A percentile compares a stretch with the other conserved stretches of the same genome.
Conservation (phyloP, 208 protist genomes). For the Wallacemonas rigidus region DNA sequence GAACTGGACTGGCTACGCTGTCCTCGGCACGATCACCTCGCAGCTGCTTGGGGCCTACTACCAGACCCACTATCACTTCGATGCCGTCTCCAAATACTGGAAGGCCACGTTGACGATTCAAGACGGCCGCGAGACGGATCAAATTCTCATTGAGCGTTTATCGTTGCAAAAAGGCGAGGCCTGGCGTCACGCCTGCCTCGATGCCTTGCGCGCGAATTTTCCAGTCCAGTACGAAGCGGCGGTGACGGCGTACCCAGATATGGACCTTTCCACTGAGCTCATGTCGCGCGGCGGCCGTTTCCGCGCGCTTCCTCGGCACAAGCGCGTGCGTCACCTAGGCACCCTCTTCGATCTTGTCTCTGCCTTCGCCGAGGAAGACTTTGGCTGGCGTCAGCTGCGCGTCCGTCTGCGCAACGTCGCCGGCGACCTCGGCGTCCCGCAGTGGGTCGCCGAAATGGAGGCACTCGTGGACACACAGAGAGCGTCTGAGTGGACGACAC, state of each 20-base stretch:
- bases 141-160: slow-evolving; percentile 63
- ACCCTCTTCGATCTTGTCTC: slow-evolving; percentile 66
- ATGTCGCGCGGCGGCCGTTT: slow-evolving; percentile 61
- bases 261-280: slow-evolving; percentile 77
- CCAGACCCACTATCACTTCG: slow-evolving; percentile 60
- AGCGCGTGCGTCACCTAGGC: slow-evolving; percentile 77
- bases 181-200: slow-evolving; percentile 77
- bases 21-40: slow-evolving; percentile 80
- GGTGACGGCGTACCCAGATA: slow-evolving; percentile 66
- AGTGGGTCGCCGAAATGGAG: slow-evolving; percentile 91
- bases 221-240: slow-evolving; percentile 73
- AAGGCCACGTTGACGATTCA: slow-evolving; percentile 66
- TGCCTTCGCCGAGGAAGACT: slow-evolving; percentile 84
- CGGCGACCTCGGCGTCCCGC: slow-evolving; percentile 64
- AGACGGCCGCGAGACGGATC: slow-evolving; percentile 44
- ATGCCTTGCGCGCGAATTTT: slow-evolving; percentile 84
- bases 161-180: slow-evolving; percentile 72
- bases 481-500: slow-evolving; percentile 12
- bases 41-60: slow-evolving; percentile 78
- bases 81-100: slow-evolving; percentile 44
- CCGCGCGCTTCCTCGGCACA: slow-evolving; percentile 83
- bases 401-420: slow-evolving; percentile 78
- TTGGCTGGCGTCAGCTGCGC: slow-evolving; percentile 82
- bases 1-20: slow-evolving; percentile 82
- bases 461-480: slow-evolving; percentile 54